Base-by-base conservation (phyloP, 148 eudicot genomes). In the Persicaria maculosa region DNA sequence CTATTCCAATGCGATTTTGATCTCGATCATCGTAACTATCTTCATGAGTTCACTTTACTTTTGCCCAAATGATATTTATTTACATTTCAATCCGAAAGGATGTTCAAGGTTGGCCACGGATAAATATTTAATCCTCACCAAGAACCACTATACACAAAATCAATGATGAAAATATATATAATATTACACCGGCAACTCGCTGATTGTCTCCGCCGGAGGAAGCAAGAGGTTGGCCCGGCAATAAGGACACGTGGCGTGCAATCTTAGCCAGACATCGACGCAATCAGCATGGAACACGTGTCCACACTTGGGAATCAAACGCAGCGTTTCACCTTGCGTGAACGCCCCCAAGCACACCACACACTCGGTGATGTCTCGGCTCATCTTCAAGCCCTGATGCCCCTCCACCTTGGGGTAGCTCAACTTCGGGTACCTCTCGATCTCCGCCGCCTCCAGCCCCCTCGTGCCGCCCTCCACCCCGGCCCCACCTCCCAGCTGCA, bases 311-410 rank as follows among this genome's bases (percentile, higher is more conserved):
- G 74, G 74, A 20, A 72, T 36, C 44, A 72, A 52, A 54, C 76
- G 76, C 67, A 74, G 65, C 76, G 65, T 74, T 55, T 74, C 76
- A 44, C 22, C 9, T 10, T 44, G 20, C 40, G 25, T 5, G 57
- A 52, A 74, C 12, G 16, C 50, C 14, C 65, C 82, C 45, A 88
- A 61, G 71, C 91, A 88, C 6, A 88, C 85, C 0, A 85, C 91
- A 44, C 91, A 88, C 74, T 72, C 72, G 11, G 53, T 44, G 48
- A 70, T 11, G 47, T 25, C 50, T 45, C 53, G 44, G 12, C 53
- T 44, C 72, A 22, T 44, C 22, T 70, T 70, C 31, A 5, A 16
- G 9, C 72, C 52, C 20, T 44, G 53, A 46, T 70, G 52, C n/a
- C 45, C 72, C 72, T 70, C 53, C 22, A 46, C 31, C 31, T 44